These are phyloP conservation scores for Colletotrichum sp. DNA, from an alignment of 2,329 filamentous ascomycete species.

Conservation along the genomic window DNA sequence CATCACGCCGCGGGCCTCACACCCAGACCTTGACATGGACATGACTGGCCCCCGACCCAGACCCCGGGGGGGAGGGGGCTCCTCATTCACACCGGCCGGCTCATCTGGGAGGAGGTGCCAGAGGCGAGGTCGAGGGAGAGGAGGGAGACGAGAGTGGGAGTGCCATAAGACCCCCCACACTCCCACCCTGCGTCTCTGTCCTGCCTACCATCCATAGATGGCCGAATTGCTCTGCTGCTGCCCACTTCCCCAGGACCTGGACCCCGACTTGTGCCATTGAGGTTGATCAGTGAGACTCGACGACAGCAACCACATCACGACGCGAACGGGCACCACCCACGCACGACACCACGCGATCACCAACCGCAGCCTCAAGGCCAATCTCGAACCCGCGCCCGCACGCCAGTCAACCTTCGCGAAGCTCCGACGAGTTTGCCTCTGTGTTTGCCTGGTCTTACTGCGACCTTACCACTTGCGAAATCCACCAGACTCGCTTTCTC, in stretches of 20 bases:
- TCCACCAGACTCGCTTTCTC: not conserved
- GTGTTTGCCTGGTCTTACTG: not conserved
- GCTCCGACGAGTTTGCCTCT: not conserved
- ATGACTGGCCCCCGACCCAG: not conserved
- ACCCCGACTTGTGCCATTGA: conserved; percentile 1
- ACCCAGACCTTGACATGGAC: not conserved
- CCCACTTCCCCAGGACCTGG: conserved; percentile 13
- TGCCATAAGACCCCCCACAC: conserved; percentile 19
- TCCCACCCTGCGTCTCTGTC: not conserved
- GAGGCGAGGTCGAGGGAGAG: not conserved
- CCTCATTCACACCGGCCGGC: not conserved
- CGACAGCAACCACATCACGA: not conserved
- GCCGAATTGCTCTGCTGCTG: not conserved
- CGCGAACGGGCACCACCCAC: not conserved
- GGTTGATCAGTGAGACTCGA: not conserved
- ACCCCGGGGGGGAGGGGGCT: not conserved
- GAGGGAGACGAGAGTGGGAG: not conserved
- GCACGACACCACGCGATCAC: not conserved
- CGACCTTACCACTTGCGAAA: not conserved
- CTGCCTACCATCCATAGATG: not conserved
- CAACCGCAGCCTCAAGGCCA: not conserved
- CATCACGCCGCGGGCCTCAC: conserved; percentile 1
- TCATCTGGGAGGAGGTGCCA: not conserved
- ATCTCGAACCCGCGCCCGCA: not conserved
- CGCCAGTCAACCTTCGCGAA: not conserved